Evolutionary conservation across 1,284 basidiomycete species (phyloP).

Genomic region (Ceratobasidium sp.): DNA sequence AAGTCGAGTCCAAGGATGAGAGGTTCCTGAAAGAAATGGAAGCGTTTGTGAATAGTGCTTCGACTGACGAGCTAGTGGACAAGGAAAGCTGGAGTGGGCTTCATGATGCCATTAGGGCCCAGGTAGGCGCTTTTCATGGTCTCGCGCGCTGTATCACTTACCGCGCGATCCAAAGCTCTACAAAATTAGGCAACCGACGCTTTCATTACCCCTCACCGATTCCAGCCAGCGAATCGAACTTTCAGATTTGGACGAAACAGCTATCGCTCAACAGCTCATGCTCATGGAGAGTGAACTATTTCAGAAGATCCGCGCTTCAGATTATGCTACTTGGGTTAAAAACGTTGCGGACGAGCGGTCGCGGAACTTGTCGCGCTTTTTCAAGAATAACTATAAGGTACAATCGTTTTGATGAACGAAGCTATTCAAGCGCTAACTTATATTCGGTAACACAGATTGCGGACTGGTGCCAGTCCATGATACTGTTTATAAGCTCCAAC

Average conservation of each 20-base stretch:
- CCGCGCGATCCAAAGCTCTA: background rate
- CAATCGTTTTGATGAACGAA: background rate
- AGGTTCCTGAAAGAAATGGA: conserved; percentile 18
- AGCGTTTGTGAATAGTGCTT: conserved; percentile 9
- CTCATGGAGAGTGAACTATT: conserved; percentile 35
- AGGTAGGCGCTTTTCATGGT: conserved; percentile 9
- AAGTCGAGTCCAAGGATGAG: conserved; percentile 28
- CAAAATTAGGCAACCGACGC: background rate
- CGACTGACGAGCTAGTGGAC: background rate
- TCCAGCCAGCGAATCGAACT: conserved; percentile 14
- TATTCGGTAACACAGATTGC: conserved; percentile 19
- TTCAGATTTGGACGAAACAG: background rate
- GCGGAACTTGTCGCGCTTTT: conserved; percentile 19
- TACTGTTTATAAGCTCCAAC: conserved; percentile 34
- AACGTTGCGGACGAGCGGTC: conserved; percentile 33
- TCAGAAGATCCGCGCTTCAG: conserved; percentile 37
- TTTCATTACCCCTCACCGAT: background rate
- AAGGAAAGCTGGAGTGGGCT: background rate
- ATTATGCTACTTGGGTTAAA: conserved; percentile 36
- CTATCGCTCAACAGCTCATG: conserved; percentile 40
- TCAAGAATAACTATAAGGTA: conserved; percentile 43
- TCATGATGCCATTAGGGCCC: background rate
- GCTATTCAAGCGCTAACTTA: background rate
- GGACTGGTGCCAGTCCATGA: conserved; percentile 40
- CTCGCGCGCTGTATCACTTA: no score